Percentiles rank a stretch among this genome's conserved stretches.
phyloP scores from a whole-genome alignment of 192 early-diverging fungal genomes.

The Podila clonocystis region DNA sequence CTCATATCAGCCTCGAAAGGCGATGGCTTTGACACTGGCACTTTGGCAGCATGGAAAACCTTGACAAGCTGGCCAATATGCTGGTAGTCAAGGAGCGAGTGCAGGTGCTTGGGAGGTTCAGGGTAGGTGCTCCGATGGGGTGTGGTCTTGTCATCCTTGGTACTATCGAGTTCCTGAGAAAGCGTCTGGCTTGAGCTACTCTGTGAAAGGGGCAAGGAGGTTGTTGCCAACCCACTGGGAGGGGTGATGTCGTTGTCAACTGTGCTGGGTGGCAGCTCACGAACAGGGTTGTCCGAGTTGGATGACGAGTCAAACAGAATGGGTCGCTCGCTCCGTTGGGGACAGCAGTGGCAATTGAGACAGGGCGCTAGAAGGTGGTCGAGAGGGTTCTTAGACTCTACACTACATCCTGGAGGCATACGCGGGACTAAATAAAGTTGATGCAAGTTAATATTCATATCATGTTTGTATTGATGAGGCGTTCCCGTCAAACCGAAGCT shows the following conservation, averaged over 20 bases:
- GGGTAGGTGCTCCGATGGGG: neutral
- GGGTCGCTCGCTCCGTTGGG: neutral
- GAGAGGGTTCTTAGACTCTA: slow-evolving; percentile 11
- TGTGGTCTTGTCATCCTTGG: neutral
- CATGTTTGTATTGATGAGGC: too few species aligned
- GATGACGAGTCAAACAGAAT: neutral
- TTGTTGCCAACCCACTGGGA: neutral
- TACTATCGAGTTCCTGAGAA: too few species aligned
- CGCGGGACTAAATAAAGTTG: slow-evolving; percentile 13
- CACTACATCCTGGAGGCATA: slow-evolving; percentile 18
- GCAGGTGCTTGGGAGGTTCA: slow-evolving; percentile 27
- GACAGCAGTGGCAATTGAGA: neutral
- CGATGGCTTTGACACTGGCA: slow-evolving; percentile 20
- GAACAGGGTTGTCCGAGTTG: neutral
- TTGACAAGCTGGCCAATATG: slow-evolving; percentile 39
- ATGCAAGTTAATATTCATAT: neutral
- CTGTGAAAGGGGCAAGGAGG: neutral
- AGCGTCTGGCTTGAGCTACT: slow-evolving; percentile 1
- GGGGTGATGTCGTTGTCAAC: too few species aligned
- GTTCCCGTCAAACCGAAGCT: neutral
- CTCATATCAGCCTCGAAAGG: slow-evolving; percentile 27
- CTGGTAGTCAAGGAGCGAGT: slow-evolving; percentile 43
- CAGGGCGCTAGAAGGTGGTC: neutral
- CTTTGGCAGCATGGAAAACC: slow-evolving; percentile 6
- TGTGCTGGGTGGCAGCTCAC: too few species aligned